Base-by-base conservation (phyloP, 495 filamentous ascomycete genomes). In the Aspergillus coremiiformis region DNA sequence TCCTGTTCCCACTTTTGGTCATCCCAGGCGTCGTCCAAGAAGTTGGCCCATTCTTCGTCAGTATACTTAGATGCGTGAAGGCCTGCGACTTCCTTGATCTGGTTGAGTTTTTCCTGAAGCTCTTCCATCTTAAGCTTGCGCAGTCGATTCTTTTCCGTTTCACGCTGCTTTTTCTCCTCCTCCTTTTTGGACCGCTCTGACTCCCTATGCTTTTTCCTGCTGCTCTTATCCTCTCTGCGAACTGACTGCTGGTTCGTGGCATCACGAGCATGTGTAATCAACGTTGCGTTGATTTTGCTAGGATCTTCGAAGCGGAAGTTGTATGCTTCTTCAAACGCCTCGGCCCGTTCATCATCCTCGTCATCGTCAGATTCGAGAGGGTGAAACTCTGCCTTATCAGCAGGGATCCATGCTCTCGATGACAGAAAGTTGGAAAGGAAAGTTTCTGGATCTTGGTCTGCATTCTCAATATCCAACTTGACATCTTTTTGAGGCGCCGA, bases 231-330 rank as follows among this genome's bases (percentile, higher is more conserved):
- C 48, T 94, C 90, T 51, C 91, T 78, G 42, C 93, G 81, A 30
- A 94, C 91, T 2, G 90, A 90, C 39, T 86, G 83, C 39, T 81
- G 81, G 37, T 84, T 84, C 35, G 85, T 84, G 23, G 86, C 76
- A 63, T 94, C 89, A 80, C 93, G 83, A 49, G 90, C 83, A 67
- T 95, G 92, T 9, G 92, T 89, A 54, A 84, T 81, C 2, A 96
- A 65, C 46, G 85, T 81, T 61, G 95, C 88, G 57, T 96, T 95
- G 53, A 85, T 79, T 55, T 83, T 85, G 58, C 76, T 77, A 0
- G 93, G 90, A 59, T 98, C 86, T 61, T 98, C 93, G 60, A 98
- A 98, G 21, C 93, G 86, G 67, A 96, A 73, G 67, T 98, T 98
- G 72, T 94, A 98, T n/a, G 90, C 91, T 48, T 85, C 78, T 65